Conservation (phyloP, 1,284 basidiomycete species). For the Coriolopsis trogii region DNA sequence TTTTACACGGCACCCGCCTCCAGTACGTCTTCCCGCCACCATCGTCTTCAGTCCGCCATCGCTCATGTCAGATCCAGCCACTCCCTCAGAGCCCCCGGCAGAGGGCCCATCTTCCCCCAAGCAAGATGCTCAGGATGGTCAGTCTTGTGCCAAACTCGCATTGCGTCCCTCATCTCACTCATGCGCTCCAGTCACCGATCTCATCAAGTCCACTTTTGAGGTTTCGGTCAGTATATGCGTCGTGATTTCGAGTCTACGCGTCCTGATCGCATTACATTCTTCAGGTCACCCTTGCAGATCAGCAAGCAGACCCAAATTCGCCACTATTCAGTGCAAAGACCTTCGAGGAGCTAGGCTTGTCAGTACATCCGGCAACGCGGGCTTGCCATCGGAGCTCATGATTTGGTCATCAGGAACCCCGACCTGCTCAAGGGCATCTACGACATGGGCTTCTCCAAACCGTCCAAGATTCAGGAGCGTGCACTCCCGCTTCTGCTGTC, state of each 20-base stretch:
- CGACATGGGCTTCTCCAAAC: slow-evolving; percentile 95
- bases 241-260: slow-evolving; percentile 8
- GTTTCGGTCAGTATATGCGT: slow-evolving; percentile 55
- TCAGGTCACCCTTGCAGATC: slow-evolving; percentile 96
- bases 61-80: slow-evolving; percentile 16
- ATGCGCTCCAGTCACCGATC: slow-evolving; percentile 45
- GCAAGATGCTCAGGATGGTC: slow-evolving; percentile 19
- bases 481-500: slow-evolving; percentile 90
- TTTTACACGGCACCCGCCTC: slow-evolving; percentile 61
- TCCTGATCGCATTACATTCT: slow-evolving; percentile 17
- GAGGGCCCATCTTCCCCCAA: slow-evolving; percentile 12
- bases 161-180: slow-evolving; percentile 11
- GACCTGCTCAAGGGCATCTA: slow-evolving; percentile 97
- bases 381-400: slow-evolving; percentile 2
- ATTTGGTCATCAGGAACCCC: slow-evolving; percentile 58
- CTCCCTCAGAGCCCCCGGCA: slow-evolving; percentile 10
- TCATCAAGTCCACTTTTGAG: slow-evolving; percentile 75
- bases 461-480: slow-evolving; percentile 98
- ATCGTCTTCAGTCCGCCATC: background rate
- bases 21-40: slow-evolving; percentile 35
- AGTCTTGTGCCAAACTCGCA: background rate
- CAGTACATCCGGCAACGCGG: slow-evolving; percentile 34
- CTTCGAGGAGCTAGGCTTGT: slow-evolving; percentile 95
- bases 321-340: slow-evolving; percentile 93
- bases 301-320: slow-evolving; percentile 95